Evolutionary conservation across 139 green algal species (phyloP), one percentile per base, ranked within the genome.

Genomic region (Picochlorum sp.): DNA sequence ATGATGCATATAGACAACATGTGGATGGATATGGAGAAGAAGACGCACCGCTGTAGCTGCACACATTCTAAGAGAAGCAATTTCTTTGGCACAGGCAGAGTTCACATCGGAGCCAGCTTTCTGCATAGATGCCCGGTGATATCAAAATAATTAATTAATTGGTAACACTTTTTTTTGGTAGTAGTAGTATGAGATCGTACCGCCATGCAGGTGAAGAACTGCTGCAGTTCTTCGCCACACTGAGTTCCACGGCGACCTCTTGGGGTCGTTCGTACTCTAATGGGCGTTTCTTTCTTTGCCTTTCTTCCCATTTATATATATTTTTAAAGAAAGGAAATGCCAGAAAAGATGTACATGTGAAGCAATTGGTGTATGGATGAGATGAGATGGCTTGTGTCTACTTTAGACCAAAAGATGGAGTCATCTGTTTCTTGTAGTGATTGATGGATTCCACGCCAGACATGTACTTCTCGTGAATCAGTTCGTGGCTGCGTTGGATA

Each of bases 31-130:
- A 13, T 41, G 2, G 49, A 55, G 23, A 34, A n/a, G n/a, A n/a
- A 23, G 4, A 63, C 68, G 60, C 21, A 74, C 68, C 65, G 68
- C 68, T 62, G 50, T 30, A 24, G 62, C 26, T 49, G 68, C 68
- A 28, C 68, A 74, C 24, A 34, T 28, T 37, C 51, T 57, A 45
- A 74, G 49, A 10, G 68, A 63, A 10, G 13, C 18, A 34, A 37
- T 54, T 38, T 72, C 34, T 16, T 61, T 37, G 14, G 49, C 49
- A 63, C 68, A 74, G 5, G 56, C 51, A 37, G 45, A 26, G 21
- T 74, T 61, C 13, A 70, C 50, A 7, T 74, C 61, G 7, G 20
- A 28, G 11, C 47, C 58, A 58, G 20, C 15, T 65, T 52, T 65
- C 58, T 65, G 58, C 23, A 52, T 0, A 58, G 2, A 28, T 59